Evolutionary conservation across 2,329 filamentous ascomycete genomes (phyloP).

Genomic region (Fusarium xylarioides): DNA sequence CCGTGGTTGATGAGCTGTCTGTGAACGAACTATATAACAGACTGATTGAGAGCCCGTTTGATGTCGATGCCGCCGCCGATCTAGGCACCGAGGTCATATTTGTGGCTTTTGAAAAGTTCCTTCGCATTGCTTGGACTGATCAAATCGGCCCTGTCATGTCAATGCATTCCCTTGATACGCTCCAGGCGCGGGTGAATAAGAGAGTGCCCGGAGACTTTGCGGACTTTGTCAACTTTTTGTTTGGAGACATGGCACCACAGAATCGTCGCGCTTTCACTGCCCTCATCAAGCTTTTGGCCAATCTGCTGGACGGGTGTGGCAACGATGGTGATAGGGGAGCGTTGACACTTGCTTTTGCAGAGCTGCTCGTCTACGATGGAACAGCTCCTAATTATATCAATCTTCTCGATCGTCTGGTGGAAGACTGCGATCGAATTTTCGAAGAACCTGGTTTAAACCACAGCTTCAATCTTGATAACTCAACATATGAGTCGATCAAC

Average conservation of each 20-base stretch:
- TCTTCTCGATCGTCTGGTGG: slow-evolving; percentile 85
- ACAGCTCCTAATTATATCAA: slow-evolving; percentile 87
- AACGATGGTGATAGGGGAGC: slow-evolving; percentile 92
- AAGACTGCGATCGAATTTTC: slow-evolving; percentile 90
- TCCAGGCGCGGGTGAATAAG: slow-evolving; percentile 75
- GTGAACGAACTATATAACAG: slow-evolving; percentile 93
- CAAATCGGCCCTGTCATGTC: slow-evolving; percentile 88
- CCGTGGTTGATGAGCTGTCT: slow-evolving; percentile 76
- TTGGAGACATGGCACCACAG: slow-evolving; percentile 73
- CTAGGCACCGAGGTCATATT: slow-evolving; percentile 86
- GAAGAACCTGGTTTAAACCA: slow-evolving; percentile 64
- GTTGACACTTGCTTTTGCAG: slow-evolving; percentile 87
- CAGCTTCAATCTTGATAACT: slow-evolving; percentile 50
- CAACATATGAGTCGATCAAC: slow-evolving; percentile 67
- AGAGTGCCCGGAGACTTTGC: slow-evolving; percentile 77
- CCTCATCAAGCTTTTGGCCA: slow-evolving; percentile 85
- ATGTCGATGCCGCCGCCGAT: slow-evolving; percentile 78
- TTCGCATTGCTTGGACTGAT: slow-evolving; percentile 86
- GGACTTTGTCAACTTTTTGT: slow-evolving; percentile 72
- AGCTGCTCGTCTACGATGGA: slow-evolving; percentile 81
- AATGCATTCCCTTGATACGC: slow-evolving; percentile 71
- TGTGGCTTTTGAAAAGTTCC: slow-evolving; percentile 91
- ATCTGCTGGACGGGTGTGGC: slow-evolving; percentile 86
- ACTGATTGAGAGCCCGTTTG: slow-evolving; percentile 83
- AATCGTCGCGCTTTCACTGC: slow-evolving; percentile 82